These are phyloP conservation scores for Gossypium schwendimanii DNA, from an alignment of 441 rosid genomes.

Conservation along the genomic window DNA sequence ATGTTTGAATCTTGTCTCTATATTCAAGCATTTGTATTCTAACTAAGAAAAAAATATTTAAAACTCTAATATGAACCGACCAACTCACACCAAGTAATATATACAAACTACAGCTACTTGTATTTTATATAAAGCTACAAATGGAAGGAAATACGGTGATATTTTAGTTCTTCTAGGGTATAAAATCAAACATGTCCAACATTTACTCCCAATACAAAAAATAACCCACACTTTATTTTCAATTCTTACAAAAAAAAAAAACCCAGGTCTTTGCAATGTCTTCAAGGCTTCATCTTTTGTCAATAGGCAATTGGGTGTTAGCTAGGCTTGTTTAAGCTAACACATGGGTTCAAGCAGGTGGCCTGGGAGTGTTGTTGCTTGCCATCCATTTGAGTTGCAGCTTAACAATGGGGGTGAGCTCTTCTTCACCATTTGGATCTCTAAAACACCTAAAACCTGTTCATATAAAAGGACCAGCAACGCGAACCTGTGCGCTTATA, in stretches of 20 bases:
- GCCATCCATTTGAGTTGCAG: not conserved
- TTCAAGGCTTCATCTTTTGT: slow-evolving; percentile 13
- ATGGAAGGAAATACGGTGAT: not conserved
- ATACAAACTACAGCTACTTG: no score
- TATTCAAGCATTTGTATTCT: slow-evolving; percentile 5
- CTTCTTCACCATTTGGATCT: no score
- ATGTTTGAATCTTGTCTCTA: slow-evolving; percentile 11
- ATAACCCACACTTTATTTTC: not conserved
- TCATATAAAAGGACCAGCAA: no score
- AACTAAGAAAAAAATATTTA: not conserved
- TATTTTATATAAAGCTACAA: not conserved
- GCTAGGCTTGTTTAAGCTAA: slow-evolving; percentile 17
- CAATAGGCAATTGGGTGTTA: not conserved
- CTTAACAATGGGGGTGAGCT: not conserved
- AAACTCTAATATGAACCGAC: no score
- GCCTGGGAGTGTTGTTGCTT: not conserved
- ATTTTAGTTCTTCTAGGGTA: not conserved
- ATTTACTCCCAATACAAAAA: no score
- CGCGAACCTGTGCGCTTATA: no score
- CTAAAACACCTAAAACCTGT: no score
- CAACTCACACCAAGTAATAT: no score
- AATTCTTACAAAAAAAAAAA: slow-evolving; percentile 22
- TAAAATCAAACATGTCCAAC: no score
- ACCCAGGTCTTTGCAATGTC: slow-evolving; percentile 1
- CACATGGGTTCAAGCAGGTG: not conserved